A percentile compares a stretch with the other conserved stretches of the same genome.
phyloP scores from a whole-genome alignment of 1,139 yeast species.

The Sugiyamaella sp. region DNA sequence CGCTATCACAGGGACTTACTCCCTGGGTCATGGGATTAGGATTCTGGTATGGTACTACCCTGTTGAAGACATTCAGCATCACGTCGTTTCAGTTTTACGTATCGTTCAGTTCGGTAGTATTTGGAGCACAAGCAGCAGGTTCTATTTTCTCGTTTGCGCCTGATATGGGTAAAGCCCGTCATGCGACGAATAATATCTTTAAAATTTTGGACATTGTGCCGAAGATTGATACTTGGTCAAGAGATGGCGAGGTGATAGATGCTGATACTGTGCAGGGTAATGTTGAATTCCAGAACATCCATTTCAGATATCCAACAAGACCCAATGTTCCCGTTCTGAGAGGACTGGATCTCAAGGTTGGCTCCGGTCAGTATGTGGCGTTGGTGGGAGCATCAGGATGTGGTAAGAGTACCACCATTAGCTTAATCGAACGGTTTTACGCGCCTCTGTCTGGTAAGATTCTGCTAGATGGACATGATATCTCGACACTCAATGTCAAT shows the following conservation, averaged over 20 bases:
- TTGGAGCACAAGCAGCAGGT: constrained; percentile 84
- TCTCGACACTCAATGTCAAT: constrained; percentile 67
- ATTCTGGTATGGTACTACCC: constrained; percentile 46
- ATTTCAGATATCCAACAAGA: constrained; percentile 84
- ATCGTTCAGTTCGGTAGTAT: constrained; percentile 56
- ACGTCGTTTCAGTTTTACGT: constrained; percentile 42
- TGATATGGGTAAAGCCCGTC: constrained; percentile 53
- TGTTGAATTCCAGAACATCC: constrained; percentile 65
- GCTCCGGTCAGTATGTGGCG: constrained; percentile 85
- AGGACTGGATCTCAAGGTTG: constrained; percentile 64
- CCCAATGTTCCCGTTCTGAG: constrained; percentile 71
- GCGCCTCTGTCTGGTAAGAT: constrained; percentile 71
- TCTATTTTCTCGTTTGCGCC: constrained; percentile 89
- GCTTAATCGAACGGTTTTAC: constrained; percentile 76
- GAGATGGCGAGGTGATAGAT: constrained; percentile 53
- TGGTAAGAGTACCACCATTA: constrained; percentile 92
- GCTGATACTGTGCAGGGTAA: constrained; percentile 52
- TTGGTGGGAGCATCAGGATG: constrained; percentile 95
- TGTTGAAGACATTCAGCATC: constrained; percentile 36
- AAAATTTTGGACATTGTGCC: constrained; percentile 73
- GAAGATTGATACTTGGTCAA: constrained; percentile 54
- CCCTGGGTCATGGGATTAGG: constrained; percentile 46
- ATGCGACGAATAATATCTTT: constrained; percentile 77
- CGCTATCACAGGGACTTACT: constrained; percentile 43
- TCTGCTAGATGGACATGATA: constrained; percentile 68